These are phyloP conservation scores for Favolaschia claudopus DNA, from an alignment of 768 basidiomycete genomes.

Conservation along the genomic window DNA sequence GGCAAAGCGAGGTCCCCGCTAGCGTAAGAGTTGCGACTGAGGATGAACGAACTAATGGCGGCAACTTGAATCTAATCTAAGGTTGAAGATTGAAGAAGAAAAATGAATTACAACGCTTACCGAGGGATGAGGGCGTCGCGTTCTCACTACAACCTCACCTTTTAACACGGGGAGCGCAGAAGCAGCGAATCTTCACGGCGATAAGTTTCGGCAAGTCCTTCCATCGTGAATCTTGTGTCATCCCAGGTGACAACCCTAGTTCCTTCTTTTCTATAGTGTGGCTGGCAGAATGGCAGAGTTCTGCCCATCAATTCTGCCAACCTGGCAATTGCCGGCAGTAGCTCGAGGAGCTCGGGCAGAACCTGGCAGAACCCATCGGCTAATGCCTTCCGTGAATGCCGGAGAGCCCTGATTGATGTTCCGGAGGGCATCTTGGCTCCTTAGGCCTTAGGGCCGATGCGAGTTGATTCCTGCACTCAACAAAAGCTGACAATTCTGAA, in stretches of 20 bases:
- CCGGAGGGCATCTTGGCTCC: too few relatives aligned
- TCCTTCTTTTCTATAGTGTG: too few relatives aligned
- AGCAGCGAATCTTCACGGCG: slow-evolving; percentile 15
- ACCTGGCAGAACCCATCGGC: too few relatives aligned
- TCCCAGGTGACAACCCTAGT: slow-evolving; percentile 17
- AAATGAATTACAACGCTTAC: slow-evolving; percentile 26
- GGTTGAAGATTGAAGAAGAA: neutral
- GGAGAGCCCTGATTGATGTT: too few relatives aligned
- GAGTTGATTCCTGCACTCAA: too few relatives aligned
- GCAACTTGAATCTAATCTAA: slow-evolving; percentile 27
- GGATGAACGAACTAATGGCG: slow-evolving; percentile 29
- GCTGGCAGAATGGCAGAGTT: too few relatives aligned
- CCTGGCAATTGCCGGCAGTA: too few relatives aligned
- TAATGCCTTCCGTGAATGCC: too few relatives aligned
- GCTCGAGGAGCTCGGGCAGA: too few relatives aligned
- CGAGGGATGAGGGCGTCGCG: slow-evolving; percentile 26
- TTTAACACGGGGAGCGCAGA: slow-evolving; percentile 21
- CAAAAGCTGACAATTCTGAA: too few relatives aligned
- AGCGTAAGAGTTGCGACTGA: slow-evolving; percentile 27
- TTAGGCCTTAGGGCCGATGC: too few relatives aligned
- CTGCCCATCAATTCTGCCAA: too few relatives aligned
- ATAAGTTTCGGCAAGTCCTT: slow-evolving; percentile 18
- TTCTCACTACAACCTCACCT: slow-evolving; percentile 21
- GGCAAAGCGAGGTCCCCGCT: slow-evolving; percentile 28
- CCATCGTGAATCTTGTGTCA: slow-evolving; percentile 25